Conservation (phyloP, 192 early-diverging fungal species). For the Coemansia sp. region DNA sequence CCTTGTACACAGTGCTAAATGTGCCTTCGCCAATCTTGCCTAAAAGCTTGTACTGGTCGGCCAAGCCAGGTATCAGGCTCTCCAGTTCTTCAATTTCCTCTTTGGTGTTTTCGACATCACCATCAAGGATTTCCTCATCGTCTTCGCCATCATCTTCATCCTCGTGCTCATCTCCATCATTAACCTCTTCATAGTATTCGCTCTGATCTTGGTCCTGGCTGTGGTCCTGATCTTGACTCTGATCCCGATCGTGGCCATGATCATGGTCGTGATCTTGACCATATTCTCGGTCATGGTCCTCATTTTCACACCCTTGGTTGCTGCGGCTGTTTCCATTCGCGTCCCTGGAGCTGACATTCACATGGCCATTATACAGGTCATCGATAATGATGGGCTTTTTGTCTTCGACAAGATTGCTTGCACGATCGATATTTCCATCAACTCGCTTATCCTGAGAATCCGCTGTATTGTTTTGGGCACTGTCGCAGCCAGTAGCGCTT, state of each 20-base stretch:
- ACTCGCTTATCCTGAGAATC: no score
- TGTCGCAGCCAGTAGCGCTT: not conserved
- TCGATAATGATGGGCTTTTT: no score
- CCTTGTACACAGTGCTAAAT: constrained; percentile 91
- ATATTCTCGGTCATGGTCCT: no score
- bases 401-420: no score
- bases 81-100: constrained; percentile 69
- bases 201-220: not conserved
- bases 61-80: constrained; percentile 56
- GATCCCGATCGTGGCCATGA: constrained; percentile 8
- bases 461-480: no score
- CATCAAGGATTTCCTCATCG: constrained; percentile 13
- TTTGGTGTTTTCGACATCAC: constrained; percentile 30
- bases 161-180: constrained; percentile 3
- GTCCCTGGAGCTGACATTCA: no score
- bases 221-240: constrained; percentile 2
- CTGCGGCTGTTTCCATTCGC: no score
- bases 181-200: no score
- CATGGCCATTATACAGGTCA: no score
- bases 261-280: not conserved
- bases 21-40: constrained; percentile 89
- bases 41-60: constrained; percentile 64
- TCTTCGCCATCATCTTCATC: constrained; percentile 23
- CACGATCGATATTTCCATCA: no score
- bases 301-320: no score